Evolutionary conservation across 352 stramenopile species (phyloP), one percentile per base, ranked within the genome.

Genomic region (Phytophthora crassamura): DNA sequence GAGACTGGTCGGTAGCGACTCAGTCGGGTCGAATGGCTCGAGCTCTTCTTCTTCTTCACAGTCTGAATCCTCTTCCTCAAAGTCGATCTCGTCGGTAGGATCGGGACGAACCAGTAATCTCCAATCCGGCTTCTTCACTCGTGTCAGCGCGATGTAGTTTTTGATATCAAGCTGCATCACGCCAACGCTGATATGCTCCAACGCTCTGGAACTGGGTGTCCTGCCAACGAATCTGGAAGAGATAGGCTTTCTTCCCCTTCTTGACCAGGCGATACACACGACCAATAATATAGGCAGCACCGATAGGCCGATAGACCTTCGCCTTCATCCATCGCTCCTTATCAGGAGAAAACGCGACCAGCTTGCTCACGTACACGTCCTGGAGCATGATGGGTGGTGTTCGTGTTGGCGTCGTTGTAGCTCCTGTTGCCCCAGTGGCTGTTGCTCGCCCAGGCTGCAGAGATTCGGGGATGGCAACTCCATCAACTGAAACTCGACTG

Each of bases 211-310:
- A 60, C n/a, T 43, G 28, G 9, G 28, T 60, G 40, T 60, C 52
- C 15, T 45, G 39, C 52, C 52, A 60, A 18, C 39, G 52, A 43
- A 60, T 60, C 16, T 60, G 16, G 6, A 51, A 45, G 16, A 59
- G 51, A 28, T 25, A 35, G 18, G 14, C 14, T 11, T 48, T 16
- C 10, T 51, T 42, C n/a, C 2, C 39, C 25, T 60, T 60, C 52
- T 48, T 60, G 2, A 42, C 39, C 18, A 22, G 40, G 11, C 40
- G 52, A 43, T 22, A 51, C 8, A 60, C 28, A 10, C 11, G 39
- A 10, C 52, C 52, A 35, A 51, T 49, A 35, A 51, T 51, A 30
- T 51, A 60, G 5, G 22, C 6, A 30, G 39, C 39, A 15, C 20
- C 51, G 18, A 49, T 34, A 7, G 51, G 25, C 3, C 28, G 16